phyloP scores from a whole-genome alignment of 257 asterid species.

The Verbena officinalis region DNA sequence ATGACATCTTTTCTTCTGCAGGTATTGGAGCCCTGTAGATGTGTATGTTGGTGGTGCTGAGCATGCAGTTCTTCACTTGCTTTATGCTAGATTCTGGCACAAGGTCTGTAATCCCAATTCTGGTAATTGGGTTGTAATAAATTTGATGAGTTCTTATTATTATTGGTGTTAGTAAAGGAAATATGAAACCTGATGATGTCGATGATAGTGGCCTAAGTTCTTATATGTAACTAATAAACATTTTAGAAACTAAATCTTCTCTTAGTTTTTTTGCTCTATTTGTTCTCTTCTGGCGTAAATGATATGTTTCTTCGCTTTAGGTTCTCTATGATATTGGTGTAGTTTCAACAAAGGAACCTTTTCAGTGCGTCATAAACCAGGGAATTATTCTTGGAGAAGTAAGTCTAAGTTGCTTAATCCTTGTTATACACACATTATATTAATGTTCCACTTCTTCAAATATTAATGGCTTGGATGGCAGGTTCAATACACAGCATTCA shows the following conservation, averaged over 20 bases:
- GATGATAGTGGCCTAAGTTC: neutral
- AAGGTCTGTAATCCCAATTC: slow-evolving; percentile 52
- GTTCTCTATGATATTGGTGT: slow-evolving; percentile 94
- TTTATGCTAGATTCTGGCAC: slow-evolving; percentile 99
- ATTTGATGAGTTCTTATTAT: too few relatives aligned
- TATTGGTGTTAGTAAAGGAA: too few relatives aligned
- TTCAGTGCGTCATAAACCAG: slow-evolving; percentile 97
- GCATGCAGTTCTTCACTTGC: slow-evolving; percentile 99
- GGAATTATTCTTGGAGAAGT: slow-evolving; percentile 99
- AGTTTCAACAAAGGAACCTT: slow-evolving; percentile 91
- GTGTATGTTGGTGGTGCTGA: slow-evolving; percentile 99
- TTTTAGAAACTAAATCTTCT: neutral
- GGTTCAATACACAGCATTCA: slow-evolving; percentile 84
- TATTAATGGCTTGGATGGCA: slow-evolving; percentile 47
- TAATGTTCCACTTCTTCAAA: slow-evolving; percentile 22
- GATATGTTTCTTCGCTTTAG: slow-evolving; percentile 43
- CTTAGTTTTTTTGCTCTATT: neutral
- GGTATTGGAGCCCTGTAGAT: slow-evolving; percentile 99
- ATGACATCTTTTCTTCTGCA: slow-evolving; percentile 32
- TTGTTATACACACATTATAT: slow-evolving; percentile 16
- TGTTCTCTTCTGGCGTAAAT: slow-evolving; percentile 16
- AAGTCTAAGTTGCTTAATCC: slow-evolving; percentile 38
- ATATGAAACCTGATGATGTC: neutral
- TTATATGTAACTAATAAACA: slow-evolving; percentile 2
- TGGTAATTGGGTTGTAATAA: neutral